Evolutionary conservation across 768 basidiomycete species (phyloP).

Genomic region (Auriscalpium microsporum): DNA sequence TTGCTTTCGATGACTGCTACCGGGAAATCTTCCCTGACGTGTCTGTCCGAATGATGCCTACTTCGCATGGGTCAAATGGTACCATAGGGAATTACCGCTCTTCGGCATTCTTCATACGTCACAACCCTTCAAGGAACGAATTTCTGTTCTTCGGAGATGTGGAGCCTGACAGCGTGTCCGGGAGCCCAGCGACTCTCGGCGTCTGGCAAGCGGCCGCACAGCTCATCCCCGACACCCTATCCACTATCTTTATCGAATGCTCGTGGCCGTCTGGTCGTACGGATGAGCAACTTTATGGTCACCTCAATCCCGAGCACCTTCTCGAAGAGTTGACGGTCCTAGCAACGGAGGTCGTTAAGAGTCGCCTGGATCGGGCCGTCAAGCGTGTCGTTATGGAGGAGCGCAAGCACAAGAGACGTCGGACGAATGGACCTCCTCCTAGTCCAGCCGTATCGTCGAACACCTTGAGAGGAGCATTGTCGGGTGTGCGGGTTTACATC

Average conservation of each 20-base stretch:
- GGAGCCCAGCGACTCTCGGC: conserved; percentile 46
- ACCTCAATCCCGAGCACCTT: conserved; percentile 76
- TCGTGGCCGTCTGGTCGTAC: conserved; percentile 73
- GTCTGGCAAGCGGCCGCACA: conserved; percentile 82
- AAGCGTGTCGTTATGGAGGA: neutral
- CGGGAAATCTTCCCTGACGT: conserved; percentile 42
- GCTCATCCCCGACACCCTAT: conserved; percentile 59
- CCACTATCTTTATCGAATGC: conserved; percentile 91
- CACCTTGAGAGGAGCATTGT: conserved; percentile 43
- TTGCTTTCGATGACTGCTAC: conserved; percentile 47
- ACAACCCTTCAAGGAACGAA: conserved; percentile 52
- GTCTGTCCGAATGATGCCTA: conserved; percentile 56
- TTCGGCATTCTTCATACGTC: conserved; percentile 78
- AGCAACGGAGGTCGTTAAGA: conserved; percentile 56
- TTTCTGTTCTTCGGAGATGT: conserved; percentile 95
- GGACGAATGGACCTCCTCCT: conserved; percentile 16
- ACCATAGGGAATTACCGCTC: conserved; percentile 55
- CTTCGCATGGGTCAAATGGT: conserved; percentile 62
- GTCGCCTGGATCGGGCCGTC: conserved; percentile 23
- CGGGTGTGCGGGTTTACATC: conserved; percentile 63
- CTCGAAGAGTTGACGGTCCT: conserved; percentile 64
- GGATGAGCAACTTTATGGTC: conserved; percentile 69
- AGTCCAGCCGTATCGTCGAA: conserved; percentile 21
- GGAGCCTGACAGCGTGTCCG: conserved; percentile 73
- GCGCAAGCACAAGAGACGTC: conserved; percentile 30